Evolutionary conservation across 495 filamentous ascomycete genomes (phyloP).

Genomic region (Penicillium salamii): DNA sequence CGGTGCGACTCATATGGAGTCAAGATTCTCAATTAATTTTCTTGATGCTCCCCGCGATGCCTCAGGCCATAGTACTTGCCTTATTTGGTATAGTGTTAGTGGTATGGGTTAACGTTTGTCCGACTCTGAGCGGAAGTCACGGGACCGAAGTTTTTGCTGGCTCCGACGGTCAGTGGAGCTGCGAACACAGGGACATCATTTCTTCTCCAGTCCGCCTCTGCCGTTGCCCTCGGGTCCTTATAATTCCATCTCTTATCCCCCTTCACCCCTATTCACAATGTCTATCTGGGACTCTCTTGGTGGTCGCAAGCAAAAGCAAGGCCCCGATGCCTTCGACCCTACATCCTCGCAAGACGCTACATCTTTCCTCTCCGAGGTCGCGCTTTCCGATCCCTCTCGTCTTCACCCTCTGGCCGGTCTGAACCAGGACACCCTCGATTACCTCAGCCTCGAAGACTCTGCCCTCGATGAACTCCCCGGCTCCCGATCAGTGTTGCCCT

Average conservation of each 20-base stretch:
- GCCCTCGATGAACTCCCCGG: conserved; percentile 86
- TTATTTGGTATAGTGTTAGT: conserved; percentile 20
- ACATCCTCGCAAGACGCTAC: conserved; percentile 71
- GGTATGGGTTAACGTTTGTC: conserved; percentile 22
- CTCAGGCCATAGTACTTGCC: conserved; percentile 31
- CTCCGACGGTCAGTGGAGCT: conserved; percentile 28
- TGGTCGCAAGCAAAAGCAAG: conserved; percentile 70
- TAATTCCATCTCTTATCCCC: conserved; percentile 20
- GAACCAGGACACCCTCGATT: conserved; percentile 88
- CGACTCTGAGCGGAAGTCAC: conserved; percentile 25
- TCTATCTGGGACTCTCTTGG: conserved; percentile 85
- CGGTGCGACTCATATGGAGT: not conserved
- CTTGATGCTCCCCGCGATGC: conserved; percentile 22
- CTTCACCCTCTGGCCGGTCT: conserved; percentile 94
- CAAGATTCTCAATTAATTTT: conserved; percentile 16
- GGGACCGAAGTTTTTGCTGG: conserved; percentile 47
- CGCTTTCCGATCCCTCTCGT: conserved; percentile 75
- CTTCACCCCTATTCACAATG: conserved; percentile 45
- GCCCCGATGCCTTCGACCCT: conserved; percentile 63
- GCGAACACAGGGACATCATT: conserved; percentile 21
- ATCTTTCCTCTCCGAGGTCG: conserved; percentile 69
- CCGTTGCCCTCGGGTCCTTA: conserved; percentile 22
- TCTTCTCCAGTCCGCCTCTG: conserved; percentile 14
- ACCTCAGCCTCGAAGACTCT: conserved; percentile 89
- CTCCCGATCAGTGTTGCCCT: conserved; percentile 79